Conservation (phyloP, 148 eudicot genomes). For the Rhododendron mucronatum region DNA sequence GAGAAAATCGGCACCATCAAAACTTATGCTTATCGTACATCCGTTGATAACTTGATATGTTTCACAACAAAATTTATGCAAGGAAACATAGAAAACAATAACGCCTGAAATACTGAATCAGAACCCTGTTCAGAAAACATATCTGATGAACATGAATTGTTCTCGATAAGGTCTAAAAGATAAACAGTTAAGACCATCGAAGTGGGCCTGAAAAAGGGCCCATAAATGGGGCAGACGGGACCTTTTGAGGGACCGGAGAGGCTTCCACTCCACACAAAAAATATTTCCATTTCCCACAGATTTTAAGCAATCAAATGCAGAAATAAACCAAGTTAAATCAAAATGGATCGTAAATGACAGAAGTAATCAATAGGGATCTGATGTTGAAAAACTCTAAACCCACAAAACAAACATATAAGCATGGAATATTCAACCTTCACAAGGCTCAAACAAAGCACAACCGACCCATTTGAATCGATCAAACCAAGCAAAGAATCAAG, state of each 20-base stretch:
- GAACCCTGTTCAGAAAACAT: background rate
- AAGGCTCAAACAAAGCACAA: background rate
- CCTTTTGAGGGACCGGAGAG: background rate
- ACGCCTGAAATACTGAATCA: background rate
- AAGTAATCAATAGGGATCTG: background rate
- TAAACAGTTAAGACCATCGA: background rate
- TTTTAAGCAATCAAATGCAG: background rate
- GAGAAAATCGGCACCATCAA: background rate
- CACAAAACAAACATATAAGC: background rate
- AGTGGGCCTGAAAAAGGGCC: background rate
- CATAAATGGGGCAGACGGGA: background rate
- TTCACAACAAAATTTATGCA: background rate
- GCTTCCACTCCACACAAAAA: background rate
- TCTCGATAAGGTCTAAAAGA: background rate
- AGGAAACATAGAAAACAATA: background rate
- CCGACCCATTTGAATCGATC: background rate
- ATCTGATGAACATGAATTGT: background rate
- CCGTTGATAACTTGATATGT: background rate
- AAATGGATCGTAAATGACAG: background rate
- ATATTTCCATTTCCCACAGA: background rate
- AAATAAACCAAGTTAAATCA: background rate
- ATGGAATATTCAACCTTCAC: background rate
- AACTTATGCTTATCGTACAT: background rate
- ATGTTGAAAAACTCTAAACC: background rate
- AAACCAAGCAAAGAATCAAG: slow-evolving; percentile 3